phyloP scores from a whole-genome alignment of 192 early-diverging fungal genomes.

The Backusella psychrophila region DNA sequence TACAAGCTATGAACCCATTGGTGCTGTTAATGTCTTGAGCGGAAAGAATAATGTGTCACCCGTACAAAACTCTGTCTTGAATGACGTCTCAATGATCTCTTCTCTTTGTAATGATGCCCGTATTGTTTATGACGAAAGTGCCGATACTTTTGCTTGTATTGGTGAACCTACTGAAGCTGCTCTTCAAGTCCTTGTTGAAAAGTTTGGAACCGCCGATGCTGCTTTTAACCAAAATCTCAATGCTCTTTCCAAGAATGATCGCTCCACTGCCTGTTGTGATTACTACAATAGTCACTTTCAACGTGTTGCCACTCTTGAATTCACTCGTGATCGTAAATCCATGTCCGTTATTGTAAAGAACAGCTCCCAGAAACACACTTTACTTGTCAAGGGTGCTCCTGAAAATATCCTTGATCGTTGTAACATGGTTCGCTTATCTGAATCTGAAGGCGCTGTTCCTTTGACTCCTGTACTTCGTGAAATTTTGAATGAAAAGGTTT shows the following conservation, averaged over 20 bases:
- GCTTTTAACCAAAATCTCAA: conserved; percentile 60
- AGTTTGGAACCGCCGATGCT: conserved; percentile 76
- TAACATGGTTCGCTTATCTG: conserved; percentile 52
- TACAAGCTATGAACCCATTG: conserved; percentile 84
- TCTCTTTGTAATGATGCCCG: conserved; percentile 90
- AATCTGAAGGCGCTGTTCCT: conserved; percentile 47
- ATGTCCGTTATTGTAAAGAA: conserved; percentile 86
- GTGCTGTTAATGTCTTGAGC: conserved; percentile 43
- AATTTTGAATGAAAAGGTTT: conserved; percentile 61
- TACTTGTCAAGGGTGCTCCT: conserved; percentile 96
- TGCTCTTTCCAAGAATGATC: conserved; percentile 49
- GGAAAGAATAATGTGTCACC: conserved; percentile 41
- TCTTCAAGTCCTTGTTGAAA: conserved; percentile 90
- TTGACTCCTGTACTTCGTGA: conserved; percentile 65
- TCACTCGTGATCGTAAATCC: conserved; percentile 96
- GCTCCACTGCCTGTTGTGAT: conserved; percentile 70
- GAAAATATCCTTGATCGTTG: conserved; percentile 92
- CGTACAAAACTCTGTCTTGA: conserved; percentile 52
- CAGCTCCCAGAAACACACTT: conserved; percentile 26
- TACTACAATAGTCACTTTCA: conserved; percentile 61
- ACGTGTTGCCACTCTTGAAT: conserved; percentile 81
- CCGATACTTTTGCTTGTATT: conserved; percentile 66
- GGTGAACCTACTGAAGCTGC: conserved; percentile 99
- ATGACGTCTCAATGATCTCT: conserved; percentile 80
- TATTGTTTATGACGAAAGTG: conserved; percentile 71